These are phyloP conservation scores for Inga leiocalycina DNA, from an alignment of 306 rosid genomes.

Conservation along the genomic window DNA sequence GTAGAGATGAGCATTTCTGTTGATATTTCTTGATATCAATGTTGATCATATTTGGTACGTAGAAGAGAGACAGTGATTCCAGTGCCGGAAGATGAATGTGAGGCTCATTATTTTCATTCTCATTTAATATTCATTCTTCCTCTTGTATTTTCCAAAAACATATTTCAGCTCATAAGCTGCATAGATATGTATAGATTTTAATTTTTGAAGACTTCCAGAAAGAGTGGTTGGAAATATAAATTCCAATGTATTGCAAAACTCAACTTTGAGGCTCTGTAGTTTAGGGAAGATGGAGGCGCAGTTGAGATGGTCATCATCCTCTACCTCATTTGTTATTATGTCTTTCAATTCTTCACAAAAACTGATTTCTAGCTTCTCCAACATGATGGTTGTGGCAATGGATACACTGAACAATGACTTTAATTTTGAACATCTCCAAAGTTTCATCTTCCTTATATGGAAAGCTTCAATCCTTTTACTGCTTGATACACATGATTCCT, in stretches of 20 bases:
- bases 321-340: background rate
- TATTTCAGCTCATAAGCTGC: background rate
- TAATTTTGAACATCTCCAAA: background rate
- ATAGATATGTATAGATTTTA: fast-evolving
- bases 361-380: background rate
- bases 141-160: background rate
- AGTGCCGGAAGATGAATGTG: background rate
- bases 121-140: background rate
- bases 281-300: background rate
- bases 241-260: fast-evolving
- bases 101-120: background rate
- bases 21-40: background rate
- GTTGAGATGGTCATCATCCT: background rate
- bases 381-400: background rate
- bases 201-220: background rate
- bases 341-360: background rate
- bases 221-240: background rate
- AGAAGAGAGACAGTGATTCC: background rate
- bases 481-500: background rate
- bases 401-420: background rate
- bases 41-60: background rate
- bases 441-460: background rate
- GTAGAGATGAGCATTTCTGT: background rate
- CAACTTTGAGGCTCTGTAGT: fast-evolving
- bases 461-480: background rate